These are phyloP conservation scores for Triangularia setosa DNA, from an alignment of 2,329 filamentous ascomycete species.

Conservation along the genomic window DNA sequence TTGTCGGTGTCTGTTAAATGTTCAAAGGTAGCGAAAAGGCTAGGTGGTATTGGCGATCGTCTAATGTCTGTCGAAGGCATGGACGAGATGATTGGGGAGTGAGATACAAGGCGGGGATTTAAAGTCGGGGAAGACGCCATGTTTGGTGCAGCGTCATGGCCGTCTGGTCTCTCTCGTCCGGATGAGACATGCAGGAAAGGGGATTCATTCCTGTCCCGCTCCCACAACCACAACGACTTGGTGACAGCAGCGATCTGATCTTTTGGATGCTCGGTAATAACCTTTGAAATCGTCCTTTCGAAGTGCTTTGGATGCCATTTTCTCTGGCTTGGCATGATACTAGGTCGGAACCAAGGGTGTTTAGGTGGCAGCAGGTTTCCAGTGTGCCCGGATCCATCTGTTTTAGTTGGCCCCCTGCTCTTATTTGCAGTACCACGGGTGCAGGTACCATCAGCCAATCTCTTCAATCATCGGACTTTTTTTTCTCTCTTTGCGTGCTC, in stretches of 20 bases:
- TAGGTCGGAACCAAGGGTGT: background rate
- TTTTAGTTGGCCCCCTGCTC: slow-evolving; percentile 6
- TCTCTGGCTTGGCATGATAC: background rate
- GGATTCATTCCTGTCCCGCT: background rate
- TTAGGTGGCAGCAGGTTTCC: slow-evolving; percentile 4
- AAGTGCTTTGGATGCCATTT: background rate
- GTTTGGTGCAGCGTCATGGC: background rate
- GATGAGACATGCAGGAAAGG: background rate
- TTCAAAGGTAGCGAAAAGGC: background rate
- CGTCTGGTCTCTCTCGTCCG: background rate
- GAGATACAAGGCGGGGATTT: background rate
- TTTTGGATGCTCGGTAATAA: background rate
- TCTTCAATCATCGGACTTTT: slow-evolving; percentile 18
- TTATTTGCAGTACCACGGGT: slow-evolving; percentile 6
- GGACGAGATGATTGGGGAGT: background rate
- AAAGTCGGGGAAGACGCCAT: background rate
- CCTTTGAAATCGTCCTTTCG: background rate
- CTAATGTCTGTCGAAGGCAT: background rate
- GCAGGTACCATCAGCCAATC: slow-evolving; percentile 21
- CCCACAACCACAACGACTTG: background rate
- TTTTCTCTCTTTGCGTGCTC: slow-evolving; percentile 21
- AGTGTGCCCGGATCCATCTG: slow-evolving; percentile 5
- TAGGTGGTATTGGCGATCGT: background rate
- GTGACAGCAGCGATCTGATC: background rate
- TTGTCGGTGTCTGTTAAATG: background rate